Evolutionary conservation across 2,329 filamentous ascomycete genomes (phyloP).

Genomic region (Sporothrix protearum): DNA sequence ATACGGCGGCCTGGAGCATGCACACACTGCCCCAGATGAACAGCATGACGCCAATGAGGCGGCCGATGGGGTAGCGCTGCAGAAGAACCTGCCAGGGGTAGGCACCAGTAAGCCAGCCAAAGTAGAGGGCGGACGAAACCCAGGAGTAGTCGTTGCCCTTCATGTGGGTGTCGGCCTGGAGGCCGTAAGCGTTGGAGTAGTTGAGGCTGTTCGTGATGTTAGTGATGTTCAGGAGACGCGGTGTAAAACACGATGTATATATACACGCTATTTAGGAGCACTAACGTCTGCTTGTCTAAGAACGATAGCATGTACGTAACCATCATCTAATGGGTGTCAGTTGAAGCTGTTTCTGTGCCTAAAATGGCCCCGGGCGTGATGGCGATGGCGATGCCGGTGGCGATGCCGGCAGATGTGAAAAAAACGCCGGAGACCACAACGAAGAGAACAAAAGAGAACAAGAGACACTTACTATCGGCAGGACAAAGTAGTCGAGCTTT

Average conservation of each 20-base stretch:
- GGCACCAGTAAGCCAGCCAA: slow-evolving; percentile 42
- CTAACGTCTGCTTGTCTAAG: slow-evolving; percentile 34
- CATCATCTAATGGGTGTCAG: slow-evolving; percentile 34
- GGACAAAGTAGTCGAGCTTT: slow-evolving; percentile 38
- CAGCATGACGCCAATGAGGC: slow-evolving; percentile 44
- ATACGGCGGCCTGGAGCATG: slow-evolving; percentile 34
- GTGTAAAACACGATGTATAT: too few species aligned
- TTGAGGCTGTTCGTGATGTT: slow-evolving; percentile 31
- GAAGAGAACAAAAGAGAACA: not conserved
- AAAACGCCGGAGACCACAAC: not conserved
- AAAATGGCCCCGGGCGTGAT: not conserved
- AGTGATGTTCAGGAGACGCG: too few species aligned
- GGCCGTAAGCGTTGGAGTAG: slow-evolving; percentile 42
- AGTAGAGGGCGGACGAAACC: slow-evolving; percentile 44
- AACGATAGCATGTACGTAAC: slow-evolving; percentile 38
- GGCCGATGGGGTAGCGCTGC: slow-evolving; percentile 42
- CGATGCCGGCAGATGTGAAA: not conserved
- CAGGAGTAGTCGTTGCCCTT: slow-evolving; percentile 43
- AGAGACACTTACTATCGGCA: slow-evolving; percentile 35
- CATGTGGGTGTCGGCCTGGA: slow-evolving; percentile 42
- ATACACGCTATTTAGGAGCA: too few species aligned
- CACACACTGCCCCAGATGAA: slow-evolving; percentile 39
- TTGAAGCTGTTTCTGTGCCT: not conserved
- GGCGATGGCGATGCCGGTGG: not conserved
- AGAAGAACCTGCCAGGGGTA: slow-evolving; percentile 42